Conservation (phyloP, 2,329 filamentous ascomycete genomes). For the Ophiostoma novo-ulmi region DNA sequence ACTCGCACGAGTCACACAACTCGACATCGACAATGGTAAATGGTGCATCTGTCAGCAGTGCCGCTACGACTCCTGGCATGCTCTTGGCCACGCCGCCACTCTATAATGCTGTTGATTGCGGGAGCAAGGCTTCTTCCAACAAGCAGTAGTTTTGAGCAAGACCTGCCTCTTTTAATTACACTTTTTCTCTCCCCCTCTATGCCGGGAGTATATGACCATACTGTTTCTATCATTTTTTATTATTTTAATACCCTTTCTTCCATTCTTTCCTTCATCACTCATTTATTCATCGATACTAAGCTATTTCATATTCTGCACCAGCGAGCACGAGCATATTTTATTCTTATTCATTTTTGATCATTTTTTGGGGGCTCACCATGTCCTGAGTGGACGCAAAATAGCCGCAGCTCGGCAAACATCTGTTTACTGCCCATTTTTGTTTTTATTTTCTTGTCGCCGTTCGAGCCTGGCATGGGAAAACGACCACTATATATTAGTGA, state of each 20-base stretch:
- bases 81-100: background rate
- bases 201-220: background rate
- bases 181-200: background rate
- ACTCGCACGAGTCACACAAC: background rate
- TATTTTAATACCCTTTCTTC: slow-evolving; percentile 13
- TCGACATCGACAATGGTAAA: background rate
- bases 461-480: background rate
- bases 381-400: background rate
- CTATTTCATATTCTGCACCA: background rate
- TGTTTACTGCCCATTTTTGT: background rate
- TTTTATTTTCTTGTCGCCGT: background rate
- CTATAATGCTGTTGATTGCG: background rate
- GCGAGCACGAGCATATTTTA: background rate
- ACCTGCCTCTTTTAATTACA: background rate
- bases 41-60: slow-evolving; percentile 7
- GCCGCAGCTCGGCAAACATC: background rate
- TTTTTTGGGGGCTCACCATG: background rate
- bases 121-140: background rate
- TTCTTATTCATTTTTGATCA: background rate
- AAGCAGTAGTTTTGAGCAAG: background rate
- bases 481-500: background rate
- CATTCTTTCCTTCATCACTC: background rate
- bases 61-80: background rate
- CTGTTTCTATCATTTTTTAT: background rate
- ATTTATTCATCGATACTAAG: background rate